These are phyloP conservation scores for Crotalaria pallida DNA, from an alignment of 306 rosid species.

Conservation along the genomic window DNA sequence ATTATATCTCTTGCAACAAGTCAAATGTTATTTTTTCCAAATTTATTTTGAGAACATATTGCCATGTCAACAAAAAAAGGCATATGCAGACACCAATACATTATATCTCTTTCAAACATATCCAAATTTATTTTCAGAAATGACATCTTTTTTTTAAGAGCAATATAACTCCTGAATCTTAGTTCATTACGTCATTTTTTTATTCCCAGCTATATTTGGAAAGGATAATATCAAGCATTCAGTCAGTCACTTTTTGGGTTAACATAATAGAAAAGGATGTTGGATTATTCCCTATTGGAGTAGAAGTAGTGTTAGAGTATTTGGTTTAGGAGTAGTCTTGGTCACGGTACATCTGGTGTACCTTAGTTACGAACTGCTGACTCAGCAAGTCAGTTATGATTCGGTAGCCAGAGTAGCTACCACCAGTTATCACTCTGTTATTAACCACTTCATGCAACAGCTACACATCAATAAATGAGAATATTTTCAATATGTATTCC, in stretches of 20 bases:
- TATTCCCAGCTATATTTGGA: neutral
- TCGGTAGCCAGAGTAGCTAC: too few species aligned
- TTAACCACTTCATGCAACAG: too few species aligned
- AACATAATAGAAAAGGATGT: neutral
- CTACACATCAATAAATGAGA: too few species aligned
- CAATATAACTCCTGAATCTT: neutral
- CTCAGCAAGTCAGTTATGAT: too few species aligned
- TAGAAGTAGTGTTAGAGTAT: too few species aligned
- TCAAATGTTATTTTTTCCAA: neutral
- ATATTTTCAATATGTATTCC: too few species aligned
- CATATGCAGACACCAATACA: neutral
- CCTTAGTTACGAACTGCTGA: too few species aligned
- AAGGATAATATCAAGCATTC: neutral
- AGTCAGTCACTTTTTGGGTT: neutral
- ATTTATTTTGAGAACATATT: neutral
- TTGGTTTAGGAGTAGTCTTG: too few species aligned
- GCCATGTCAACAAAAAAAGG: neutral
- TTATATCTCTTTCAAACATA: neutral
- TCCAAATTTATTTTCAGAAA: neutral
- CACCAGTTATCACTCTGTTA: too few species aligned
- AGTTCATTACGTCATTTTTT: neutral
- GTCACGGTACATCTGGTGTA: too few species aligned
- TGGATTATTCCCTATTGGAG: neutral
- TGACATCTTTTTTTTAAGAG: neutral
- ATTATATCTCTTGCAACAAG: neutral